Evolutionary conservation across 2,329 filamentous ascomycete species (phyloP).

Genomic region (Dactylonectria macrodidyma): DNA sequence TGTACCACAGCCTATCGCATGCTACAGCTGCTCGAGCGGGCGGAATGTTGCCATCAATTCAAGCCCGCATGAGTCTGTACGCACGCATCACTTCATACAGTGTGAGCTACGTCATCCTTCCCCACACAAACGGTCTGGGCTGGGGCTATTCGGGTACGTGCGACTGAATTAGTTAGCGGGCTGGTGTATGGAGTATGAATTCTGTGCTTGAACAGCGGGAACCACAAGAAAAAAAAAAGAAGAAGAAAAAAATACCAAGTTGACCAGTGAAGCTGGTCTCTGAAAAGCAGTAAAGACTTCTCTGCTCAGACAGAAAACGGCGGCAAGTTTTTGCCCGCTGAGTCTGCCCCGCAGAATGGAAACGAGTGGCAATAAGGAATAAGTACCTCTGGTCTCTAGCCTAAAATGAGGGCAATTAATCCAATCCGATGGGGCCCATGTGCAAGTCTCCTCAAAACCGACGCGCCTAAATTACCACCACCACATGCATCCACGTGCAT

Average conservation of each 20-base stretch:
- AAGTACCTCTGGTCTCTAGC: neutral
- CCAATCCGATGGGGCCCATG: neutral
- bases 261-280: conserved; percentile 11
- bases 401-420: neutral
- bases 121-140: conserved; percentile 42
- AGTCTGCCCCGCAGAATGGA: too few relatives aligned
- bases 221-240: conserved; percentile 15
- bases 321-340: too few relatives aligned
- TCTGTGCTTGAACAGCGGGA: conserved; percentile 10
- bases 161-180: conserved; percentile 26
- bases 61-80: conserved; percentile 25
- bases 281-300: conserved; percentile 21
- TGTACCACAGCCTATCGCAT: neutral
- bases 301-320: neutral
- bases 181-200: conserved; percentile 22
- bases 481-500: neutral
- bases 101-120: conserved; percentile 33
- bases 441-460: neutral
- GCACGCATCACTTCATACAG: conserved; percentile 24
- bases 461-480: neutral
- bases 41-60: neutral
- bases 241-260: conserved; percentile 11
- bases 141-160: conserved; percentile 10
- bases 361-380: too few relatives aligned
- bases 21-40: neutral